Evolutionary conservation across 768 basidiomycete species (phyloP), one percentile per base, ranked within the genome.

Genomic region (Boletus vermiculosoides): DNA sequence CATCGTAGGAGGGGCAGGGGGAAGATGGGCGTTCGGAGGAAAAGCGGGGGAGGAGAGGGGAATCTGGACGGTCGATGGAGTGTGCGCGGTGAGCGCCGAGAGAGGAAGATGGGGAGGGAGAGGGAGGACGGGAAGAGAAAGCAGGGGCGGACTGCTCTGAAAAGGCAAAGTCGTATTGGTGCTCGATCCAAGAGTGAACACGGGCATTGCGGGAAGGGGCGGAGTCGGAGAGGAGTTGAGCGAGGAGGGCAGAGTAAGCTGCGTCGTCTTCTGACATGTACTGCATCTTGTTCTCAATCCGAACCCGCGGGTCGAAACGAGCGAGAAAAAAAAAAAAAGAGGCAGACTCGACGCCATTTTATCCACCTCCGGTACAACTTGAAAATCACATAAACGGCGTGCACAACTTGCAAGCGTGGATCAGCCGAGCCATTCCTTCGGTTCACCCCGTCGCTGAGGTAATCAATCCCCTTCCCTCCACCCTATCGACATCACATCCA

Each of bases 141-240:
- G 56, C 13, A 31, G 40, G 40, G 5, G 13, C 54, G 2, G 44
- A 1, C 2, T 63, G 65, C n/a, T 71, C 71, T 2, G 71, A 63
- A 31, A 71, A 57, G 18, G 65, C 71, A 66, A 71, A 72, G 62
- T 72, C 72, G 49, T 72, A 72, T n/a, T 72, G 71, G 30, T 73
- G 72, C 42, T 72, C 71, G 23, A 72, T 72, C 71, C 71, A 72
- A 1, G 71, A 73, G 40, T 72, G 72, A 0, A 72, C 66, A 8
- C 71, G 66, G 0, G 70, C 68, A 6, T 72, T 63, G 61, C 71
- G 71, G 0, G 65, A 39, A 0, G 50, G 7, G 6, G 71, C 50
- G 0, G 64, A 57, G 53, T 64, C 71, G 0, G 64, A 62, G 50
- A 72, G 60, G 1, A 72, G 62, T 16, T 72, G 72, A 0, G 64